Evolutionary conservation across 805 yeast species (phyloP).

Genomic region (Wickerhamomyces ciferrii): DNA sequence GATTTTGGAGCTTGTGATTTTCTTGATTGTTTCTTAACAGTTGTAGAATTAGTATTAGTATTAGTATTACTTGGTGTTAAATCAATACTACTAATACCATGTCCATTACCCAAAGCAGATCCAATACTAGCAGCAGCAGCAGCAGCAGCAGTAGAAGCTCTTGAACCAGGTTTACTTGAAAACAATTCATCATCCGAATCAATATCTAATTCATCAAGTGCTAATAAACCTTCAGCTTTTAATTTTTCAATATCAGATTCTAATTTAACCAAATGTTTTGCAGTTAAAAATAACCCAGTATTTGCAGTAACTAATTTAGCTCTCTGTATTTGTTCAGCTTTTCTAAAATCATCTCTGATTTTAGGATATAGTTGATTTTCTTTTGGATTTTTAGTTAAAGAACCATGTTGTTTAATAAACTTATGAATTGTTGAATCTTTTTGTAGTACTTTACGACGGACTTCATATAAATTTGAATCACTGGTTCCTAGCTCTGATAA

Average conservation of each 20-base stretch:
- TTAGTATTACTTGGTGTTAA: background rate
- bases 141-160: slow-evolving; percentile 21
- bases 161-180: slow-evolving; percentile 23
- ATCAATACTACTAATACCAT: background rate
- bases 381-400: slow-evolving; percentile 74
- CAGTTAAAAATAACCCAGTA: slow-evolving; percentile 72
- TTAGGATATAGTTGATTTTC: slow-evolving; percentile 63
- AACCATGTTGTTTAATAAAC: slow-evolving; percentile 77
- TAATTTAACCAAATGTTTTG: slow-evolving; percentile 68
- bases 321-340: slow-evolving; percentile 58
- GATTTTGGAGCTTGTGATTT: slow-evolving; percentile 5
- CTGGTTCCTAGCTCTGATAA: slow-evolving; percentile 71
- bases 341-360: slow-evolving; percentile 62
- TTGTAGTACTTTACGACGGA: slow-evolving; percentile 58
- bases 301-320: slow-evolving; percentile 78
- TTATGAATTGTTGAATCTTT: slow-evolving; percentile 81
- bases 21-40: slow-evolving; percentile 7
- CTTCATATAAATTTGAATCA: slow-evolving; percentile 63
- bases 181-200: slow-evolving; percentile 29
- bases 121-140: background rate
- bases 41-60: background rate
- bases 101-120: background rate
- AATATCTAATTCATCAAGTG: slow-evolving; percentile 34
- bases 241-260: slow-evolving; percentile 72
- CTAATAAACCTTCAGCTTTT: slow-evolving; percentile 77